Conservation (phyloP, 371 early-diverging fungal genomes). For the Apophysomyces ossiformis region DNA sequence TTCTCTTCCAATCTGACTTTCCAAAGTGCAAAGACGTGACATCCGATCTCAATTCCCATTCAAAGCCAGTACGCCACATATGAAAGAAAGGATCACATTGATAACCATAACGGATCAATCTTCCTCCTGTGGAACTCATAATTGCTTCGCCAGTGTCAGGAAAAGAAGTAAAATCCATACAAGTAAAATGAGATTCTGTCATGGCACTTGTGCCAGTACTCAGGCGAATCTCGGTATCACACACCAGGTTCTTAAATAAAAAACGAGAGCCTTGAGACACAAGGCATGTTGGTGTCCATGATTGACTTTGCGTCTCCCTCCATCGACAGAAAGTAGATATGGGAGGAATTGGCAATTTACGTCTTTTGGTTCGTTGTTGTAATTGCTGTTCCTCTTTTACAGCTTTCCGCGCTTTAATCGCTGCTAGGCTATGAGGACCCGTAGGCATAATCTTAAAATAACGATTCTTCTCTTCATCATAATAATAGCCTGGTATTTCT, state of each 20-base stretch:
- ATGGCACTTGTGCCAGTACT: not conserved
- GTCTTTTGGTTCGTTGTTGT: not conserved
- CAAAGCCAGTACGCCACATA: slow-evolving; percentile 20
- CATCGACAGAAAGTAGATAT: not conserved
- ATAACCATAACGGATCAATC: slow-evolving; percentile 32
- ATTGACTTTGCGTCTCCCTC: not conserved
- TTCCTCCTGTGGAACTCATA: slow-evolving; percentile 11
- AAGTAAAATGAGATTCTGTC: not conserved
- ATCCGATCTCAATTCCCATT: not conserved
- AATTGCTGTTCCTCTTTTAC: slow-evolving; percentile 6
- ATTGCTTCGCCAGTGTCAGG: slow-evolving; percentile 14
- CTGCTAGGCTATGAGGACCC: slow-evolving; percentile 27
- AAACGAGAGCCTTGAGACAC: not conserved
- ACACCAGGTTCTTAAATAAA: not conserved
- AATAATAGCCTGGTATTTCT: slow-evolving; percentile 63
- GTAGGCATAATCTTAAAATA: slow-evolving; percentile 55
- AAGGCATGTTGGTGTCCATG: not conserved
- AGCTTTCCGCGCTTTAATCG: slow-evolving; percentile 12
- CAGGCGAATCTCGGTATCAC: not conserved
- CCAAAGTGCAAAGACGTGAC: slow-evolving; percentile 14
- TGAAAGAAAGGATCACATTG: slow-evolving; percentile 34
- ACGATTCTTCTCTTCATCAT: slow-evolving; percentile 52
- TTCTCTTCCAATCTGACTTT: not conserved
- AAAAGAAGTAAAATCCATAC: slow-evolving; percentile 14
- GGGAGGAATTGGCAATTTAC: not conserved